Base-by-base conservation (phyloP, 129 eudicot genomes). In the Dittrichia graveolens region DNA sequence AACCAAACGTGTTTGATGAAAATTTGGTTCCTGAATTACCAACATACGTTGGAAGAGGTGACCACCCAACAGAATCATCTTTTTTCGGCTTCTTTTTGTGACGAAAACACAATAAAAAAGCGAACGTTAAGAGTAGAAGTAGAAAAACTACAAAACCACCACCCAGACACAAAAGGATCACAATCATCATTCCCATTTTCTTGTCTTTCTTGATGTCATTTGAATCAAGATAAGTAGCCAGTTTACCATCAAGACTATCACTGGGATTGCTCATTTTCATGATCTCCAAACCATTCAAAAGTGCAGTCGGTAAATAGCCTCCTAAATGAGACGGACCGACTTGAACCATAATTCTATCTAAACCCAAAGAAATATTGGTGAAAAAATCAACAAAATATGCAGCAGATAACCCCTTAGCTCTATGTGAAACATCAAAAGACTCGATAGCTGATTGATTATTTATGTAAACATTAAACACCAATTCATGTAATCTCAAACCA, bases 211-310 rank as follows among this genome's bases (percentile, higher is more conserved):
- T 67, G 37, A 45, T 24, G 12, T 69, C 68, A 7, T 45, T 66
- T 13, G 70, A 38, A 41, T 52, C 60, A 18, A 69, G 49, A 76
- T 43, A 45, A n/a, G 49, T 31, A 19, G 58, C 75, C 34, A 84
- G 73, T 19, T 49, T 77, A 18, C 85, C 88, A 38, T 80, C 88
- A n/a, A 80, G 77, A 73, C 83, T 80, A 38, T 74, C 75, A 69
- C 78, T 49, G 31, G 83, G 78, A 77, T 73, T 77, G 72, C 85
- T 81, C 78, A 74, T 80, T 80, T 84, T 84, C 85, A 80, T 80
- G 45, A 84, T 84, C 85, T 84, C 88, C 80, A 84, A 68, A 42
- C 85, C 88, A 44, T 84, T 84, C 55, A 84, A 73, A 57, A 84
- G 78, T 35, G 88, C 88, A 14, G 83, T 77, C 1, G 83, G 61